Evolutionary conservation across 2,329 filamentous ascomycete species (phyloP).

Genomic region (Penicillium psychrosexuale): DNA sequence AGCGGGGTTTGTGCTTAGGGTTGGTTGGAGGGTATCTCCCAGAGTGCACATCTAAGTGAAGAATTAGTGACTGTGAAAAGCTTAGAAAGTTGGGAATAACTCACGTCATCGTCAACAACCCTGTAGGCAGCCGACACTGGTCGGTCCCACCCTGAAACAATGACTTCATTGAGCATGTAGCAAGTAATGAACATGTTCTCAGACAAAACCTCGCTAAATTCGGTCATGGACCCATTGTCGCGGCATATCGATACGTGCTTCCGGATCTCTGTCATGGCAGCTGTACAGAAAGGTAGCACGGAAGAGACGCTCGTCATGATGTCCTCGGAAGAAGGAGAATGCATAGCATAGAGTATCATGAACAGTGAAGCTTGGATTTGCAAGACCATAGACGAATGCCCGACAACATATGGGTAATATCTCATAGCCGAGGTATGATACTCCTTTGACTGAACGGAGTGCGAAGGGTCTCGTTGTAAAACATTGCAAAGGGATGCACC

Average conservation of each 20-base stretch:
- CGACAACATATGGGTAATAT: slow-evolving; percentile 29
- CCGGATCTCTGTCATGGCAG: slow-evolving; percentile 25
- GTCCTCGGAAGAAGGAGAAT: slow-evolving; percentile 28
- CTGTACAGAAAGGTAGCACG: slow-evolving; percentile 27
- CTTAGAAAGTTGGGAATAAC: background rate
- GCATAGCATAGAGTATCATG: slow-evolving; percentile 27
- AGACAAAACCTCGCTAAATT: slow-evolving; percentile 14
- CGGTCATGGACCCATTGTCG: slow-evolving; percentile 9
- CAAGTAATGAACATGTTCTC: slow-evolving; percentile 30
- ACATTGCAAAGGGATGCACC: slow-evolving; percentile 25
- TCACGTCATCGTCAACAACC: slow-evolving; percentile 28
- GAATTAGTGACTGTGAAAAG: background rate
- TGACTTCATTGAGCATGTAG: slow-evolving; percentile 30
- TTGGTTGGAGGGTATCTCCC: slow-evolving; percentile 23
- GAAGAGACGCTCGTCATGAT: slow-evolving; percentile 26
- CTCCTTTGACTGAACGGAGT: slow-evolving; percentile 22
- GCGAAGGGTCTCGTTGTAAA: slow-evolving; percentile 21
- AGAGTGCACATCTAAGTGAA: slow-evolving; percentile 20
- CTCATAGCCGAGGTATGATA: slow-evolving; percentile 24
- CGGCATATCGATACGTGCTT: slow-evolving; percentile 16
- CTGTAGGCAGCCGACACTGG: slow-evolving; percentile 26
- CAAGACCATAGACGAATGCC: slow-evolving; percentile 24
- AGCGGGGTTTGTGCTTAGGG: slow-evolving; percentile 19
- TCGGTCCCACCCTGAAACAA: slow-evolving; percentile 28
- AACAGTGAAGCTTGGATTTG: slow-evolving; percentile 29